Conservation (phyloP, 2,329 filamentous ascomycete species). For the Periconia digitata region DNA sequence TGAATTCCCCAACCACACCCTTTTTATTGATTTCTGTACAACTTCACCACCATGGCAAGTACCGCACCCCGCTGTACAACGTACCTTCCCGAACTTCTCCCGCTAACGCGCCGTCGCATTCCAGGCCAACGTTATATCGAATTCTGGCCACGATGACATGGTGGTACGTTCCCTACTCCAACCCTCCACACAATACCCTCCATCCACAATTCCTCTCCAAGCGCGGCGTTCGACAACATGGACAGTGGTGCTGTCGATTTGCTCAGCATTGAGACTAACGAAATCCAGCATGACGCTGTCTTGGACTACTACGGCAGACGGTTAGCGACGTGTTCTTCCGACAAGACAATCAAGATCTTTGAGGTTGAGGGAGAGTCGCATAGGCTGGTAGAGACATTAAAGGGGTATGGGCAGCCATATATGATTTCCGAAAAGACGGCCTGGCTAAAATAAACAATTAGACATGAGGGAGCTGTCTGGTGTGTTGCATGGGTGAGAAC, state of each 20-base stretch:
- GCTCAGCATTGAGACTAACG: slow-evolving; percentile 35
- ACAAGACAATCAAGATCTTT: slow-evolving; percentile 99
- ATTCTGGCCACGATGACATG: slow-evolving; percentile 97
- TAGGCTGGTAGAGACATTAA: slow-evolving; percentile 86
- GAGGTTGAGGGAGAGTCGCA: slow-evolving; percentile 94
- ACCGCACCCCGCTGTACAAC: slow-evolving; percentile 7
- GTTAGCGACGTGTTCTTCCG: slow-evolving; percentile 94
- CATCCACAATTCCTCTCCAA: background rate
- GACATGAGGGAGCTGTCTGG: slow-evolving; percentile 97
- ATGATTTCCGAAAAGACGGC: too few relatives aligned
- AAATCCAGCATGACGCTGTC: slow-evolving; percentile 85
- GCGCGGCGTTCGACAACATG: background rate
- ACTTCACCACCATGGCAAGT: slow-evolving; percentile 27
- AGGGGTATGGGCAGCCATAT: slow-evolving; percentile 67
- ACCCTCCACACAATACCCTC: too few relatives aligned
- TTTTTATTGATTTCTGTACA: background rate
- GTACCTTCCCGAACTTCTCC: slow-evolving; percentile 26
- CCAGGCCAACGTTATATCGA: slow-evolving; percentile 78
- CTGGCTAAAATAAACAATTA: slow-evolving; percentile 43
- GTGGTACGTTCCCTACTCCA: slow-evolving; percentile 96
- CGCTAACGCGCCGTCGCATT: slow-evolving; percentile 33
- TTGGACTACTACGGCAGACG: slow-evolving; percentile 98
- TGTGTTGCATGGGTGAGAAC: slow-evolving; percentile 80
- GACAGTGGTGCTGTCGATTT: slow-evolving; percentile 17
- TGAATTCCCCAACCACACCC: slow-evolving; percentile 6